Evolutionary conservation across 1,139 yeast genomes (phyloP), one percentile per base, ranked within the genome.

Genomic region (Candida sojae): DNA sequence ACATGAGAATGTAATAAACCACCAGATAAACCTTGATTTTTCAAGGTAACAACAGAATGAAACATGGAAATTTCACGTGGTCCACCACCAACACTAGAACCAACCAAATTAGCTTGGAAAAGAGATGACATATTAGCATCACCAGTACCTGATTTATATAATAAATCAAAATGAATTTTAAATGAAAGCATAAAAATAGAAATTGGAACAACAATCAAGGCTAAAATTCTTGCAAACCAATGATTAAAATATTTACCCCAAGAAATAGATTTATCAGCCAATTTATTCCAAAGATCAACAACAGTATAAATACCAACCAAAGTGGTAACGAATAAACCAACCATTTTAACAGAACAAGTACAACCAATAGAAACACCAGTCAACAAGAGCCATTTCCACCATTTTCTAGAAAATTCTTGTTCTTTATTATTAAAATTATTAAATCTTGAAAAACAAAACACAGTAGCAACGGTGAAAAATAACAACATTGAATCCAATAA

Each of bases 111-210:
- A 47, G 99, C 99, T 73, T 93, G 99, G 82, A 93, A 93, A 56
- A 95, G 76, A 0, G 98, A 90, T 13, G 96, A 88, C 99, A 95
- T 95, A 61, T 88, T 88, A 44, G 97, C 95, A 66, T 93, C 98
- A 55, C 99, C 99, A 17, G 97, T 84, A 54, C 99, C 96, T 11
- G 88, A 73, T 56, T 84, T 86, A 57, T 81, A 82, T 57, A 87
- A 75, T 50, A 87, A 71, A 55, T 83, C 90, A 62, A 87, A 87
- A 66, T 87, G 96, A 51, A 86, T 71, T 61, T 86, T 86, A 74
- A 87, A 87, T 49, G 82, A 78, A 50, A 83, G 62, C 63, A 86
- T 66, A 62, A 86, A 87, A 31, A 87, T 84, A 5, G 70, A 47
- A 44, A 82, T 57, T 53, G 96, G 96, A 41, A 86, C 68, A 21